A percentile compares a stretch with the other conserved stretches of the same genome.
phyloP scores from a whole-genome alignment of 2,329 filamentous ascomycete genomes.

The Monilinia laxa region DNA sequence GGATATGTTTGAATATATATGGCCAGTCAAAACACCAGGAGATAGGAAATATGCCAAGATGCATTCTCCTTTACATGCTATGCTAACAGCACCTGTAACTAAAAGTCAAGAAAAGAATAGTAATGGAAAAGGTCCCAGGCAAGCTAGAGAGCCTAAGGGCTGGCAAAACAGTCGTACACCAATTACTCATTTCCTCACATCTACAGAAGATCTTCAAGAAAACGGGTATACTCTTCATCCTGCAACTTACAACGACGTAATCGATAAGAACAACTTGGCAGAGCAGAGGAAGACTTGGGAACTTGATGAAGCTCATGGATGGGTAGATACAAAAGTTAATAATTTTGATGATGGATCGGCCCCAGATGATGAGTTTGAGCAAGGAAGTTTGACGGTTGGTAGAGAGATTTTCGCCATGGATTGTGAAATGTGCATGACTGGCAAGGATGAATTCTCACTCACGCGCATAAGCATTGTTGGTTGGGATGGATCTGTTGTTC shows the following conservation, averaged over 20 bases:
- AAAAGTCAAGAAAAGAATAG: constrained; percentile 61
- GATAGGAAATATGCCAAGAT: constrained; percentile 79
- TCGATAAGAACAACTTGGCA: constrained; percentile 54
- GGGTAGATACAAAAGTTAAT: constrained; percentile 76
- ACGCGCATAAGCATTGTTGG: constrained; percentile 83
- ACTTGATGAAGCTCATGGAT: constrained; percentile 61
- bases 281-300: constrained; percentile 52
- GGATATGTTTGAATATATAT: constrained; percentile 81
- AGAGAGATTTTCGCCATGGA: constrained; percentile 79
- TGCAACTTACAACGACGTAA: constrained; percentile 60
- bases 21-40: constrained; percentile 85
- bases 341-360: constrained; percentile 65
- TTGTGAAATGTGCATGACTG: constrained; percentile 96
- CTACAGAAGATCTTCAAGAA: constrained; percentile 70
- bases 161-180: constrained; percentile 75
- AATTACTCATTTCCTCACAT: constrained; percentile 77
- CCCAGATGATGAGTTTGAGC: constrained; percentile 68
- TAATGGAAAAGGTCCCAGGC: constrained; percentile 57
- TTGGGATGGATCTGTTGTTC: constrained; percentile 78
- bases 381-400: constrained; percentile 81
- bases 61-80: constrained; percentile 82
- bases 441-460: constrained; percentile 74
- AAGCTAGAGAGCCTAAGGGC: constrained; percentile 60
- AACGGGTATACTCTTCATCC: constrained; percentile 87
- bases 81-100: constrained; percentile 72